Evolutionary conservation across 2,329 filamentous ascomycete genomes (phyloP).

Genomic region (Fusarium foetens): DNA sequence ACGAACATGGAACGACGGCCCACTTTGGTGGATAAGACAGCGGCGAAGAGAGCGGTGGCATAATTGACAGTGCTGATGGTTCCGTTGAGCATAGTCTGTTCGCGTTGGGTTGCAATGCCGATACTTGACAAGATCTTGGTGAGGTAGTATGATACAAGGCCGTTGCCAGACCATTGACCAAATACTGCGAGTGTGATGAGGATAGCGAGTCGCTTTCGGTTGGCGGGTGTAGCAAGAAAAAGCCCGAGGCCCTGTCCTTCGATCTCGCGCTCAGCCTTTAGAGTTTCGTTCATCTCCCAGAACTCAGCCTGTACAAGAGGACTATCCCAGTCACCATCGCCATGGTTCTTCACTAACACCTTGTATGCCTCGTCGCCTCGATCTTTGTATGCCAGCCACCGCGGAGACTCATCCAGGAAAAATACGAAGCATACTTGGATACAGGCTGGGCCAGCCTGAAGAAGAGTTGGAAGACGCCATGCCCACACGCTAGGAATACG

Average conservation of each 20-base stretch:
- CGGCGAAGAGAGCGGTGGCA: conserved; percentile 9
- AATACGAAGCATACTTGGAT: conserved; percentile 26
- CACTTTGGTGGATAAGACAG: conserved; percentile 17
- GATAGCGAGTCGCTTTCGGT: conserved; percentile 48
- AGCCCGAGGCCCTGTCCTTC: conserved; percentile 8
- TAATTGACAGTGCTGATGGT: conserved; percentile 29
- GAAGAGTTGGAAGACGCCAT: too few relatives aligned
- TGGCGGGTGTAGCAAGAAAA: conserved; percentile 38
- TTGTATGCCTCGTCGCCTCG: conserved; percentile 11
- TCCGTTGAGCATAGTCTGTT: conserved; percentile 22
- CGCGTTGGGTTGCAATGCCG: conserved; percentile 21
- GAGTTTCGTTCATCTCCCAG: conserved; percentile 31
- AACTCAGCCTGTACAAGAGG: conserved; percentile 41
- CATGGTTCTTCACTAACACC: conserved; percentile 20
- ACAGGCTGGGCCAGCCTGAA: too few relatives aligned
- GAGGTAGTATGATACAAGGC: conserved; percentile 43
- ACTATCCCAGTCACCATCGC: conserved; percentile 58
- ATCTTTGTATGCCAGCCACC: conserved; percentile 25
- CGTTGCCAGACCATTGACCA: conserved; percentile 53
- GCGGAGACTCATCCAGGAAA: conserved; percentile 24
- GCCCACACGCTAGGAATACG: not conserved
- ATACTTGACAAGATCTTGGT: conserved; percentile 42
- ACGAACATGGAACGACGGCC: conserved; percentile 25
- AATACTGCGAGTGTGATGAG: conserved; percentile 53
- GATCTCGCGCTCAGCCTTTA: conserved; percentile 17